phyloP scores from a whole-genome alignment of 768 basidiomycete species.

The Glaciozyma antarctica region DNA sequence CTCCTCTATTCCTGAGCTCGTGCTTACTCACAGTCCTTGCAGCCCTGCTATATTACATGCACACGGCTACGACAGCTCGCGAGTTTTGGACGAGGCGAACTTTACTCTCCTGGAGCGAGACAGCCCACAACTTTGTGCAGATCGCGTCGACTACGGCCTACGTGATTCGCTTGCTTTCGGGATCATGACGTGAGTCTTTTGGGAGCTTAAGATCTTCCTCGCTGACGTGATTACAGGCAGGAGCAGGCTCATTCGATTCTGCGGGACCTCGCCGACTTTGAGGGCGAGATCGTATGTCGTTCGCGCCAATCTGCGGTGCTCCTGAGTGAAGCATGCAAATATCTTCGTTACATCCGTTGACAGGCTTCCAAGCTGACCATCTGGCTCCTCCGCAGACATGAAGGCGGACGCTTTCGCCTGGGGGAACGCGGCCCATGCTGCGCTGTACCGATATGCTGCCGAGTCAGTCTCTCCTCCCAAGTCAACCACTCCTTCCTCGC shows the following conservation, averaged over 20 bases:
- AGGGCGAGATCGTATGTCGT: conserved; percentile 13
- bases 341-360: too few species aligned
- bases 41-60: conserved; percentile 12
- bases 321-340: conserved; percentile 12
- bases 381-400: conserved; percentile 8
- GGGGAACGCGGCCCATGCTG: conserved; percentile 14
- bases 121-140: conserved; percentile 19
- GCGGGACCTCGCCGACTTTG: background rate
- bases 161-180: background rate
- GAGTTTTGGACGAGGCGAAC: conserved; percentile 16
- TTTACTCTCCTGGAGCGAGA: conserved; percentile 23
- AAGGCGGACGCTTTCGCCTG: conserved; percentile 18
- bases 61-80: conserved; percentile 1
- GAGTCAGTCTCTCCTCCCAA: background rate
- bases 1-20: background rate
- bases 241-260: background rate
- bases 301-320: conserved; percentile 2
- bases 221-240: background rate
- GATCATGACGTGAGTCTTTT: background rate
- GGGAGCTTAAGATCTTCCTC: too few species aligned
- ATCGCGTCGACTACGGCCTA: conserved; percentile 15
- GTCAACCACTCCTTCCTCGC: background rate
- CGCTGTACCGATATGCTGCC: conserved; percentile 20
- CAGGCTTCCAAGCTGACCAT: background rate
- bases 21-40: background rate